Conservation (phyloP, 768 basidiomycete genomes). For the Agaricus sinodeliciosus region DNA sequence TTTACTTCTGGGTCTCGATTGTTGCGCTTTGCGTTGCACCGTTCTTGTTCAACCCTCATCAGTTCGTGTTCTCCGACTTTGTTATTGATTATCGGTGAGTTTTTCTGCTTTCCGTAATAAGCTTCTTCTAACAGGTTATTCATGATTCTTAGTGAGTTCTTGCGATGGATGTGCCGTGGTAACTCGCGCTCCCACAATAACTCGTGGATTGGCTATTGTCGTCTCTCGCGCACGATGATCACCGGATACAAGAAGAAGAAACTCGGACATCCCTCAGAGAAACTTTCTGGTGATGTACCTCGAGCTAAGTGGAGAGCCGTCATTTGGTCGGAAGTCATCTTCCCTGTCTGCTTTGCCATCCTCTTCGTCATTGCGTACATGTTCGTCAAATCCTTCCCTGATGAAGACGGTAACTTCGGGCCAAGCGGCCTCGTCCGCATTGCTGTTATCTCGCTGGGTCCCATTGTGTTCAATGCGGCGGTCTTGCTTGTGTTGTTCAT, state of each 20-base stretch:
- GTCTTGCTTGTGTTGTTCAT: conserved; percentile 85
- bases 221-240: conserved; percentile 95
- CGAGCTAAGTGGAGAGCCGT: conserved; percentile 91
- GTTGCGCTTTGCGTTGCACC: conserved; percentile 89
- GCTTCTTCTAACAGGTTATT: conserved; percentile 5
- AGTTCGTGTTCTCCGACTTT: conserved; percentile 96
- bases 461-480: conserved; percentile 93
- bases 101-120: neutral
- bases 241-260: conserved; percentile 99
- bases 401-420: conserved; percentile 48
- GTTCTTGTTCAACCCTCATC: conserved; percentile 99
- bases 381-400: conserved; percentile 87
- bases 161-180: conserved; percentile 98
- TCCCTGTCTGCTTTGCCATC: conserved; percentile 79
- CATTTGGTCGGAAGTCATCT: conserved; percentile 79
- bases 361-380: conserved; percentile 87
- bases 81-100: conserved; percentile 88
- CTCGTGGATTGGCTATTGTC: conserved; percentile 99
- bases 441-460: conserved; percentile 87
- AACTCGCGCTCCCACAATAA: conserved; percentile 97
- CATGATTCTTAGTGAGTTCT: conserved; percentile 66
- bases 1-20: conserved; percentile 98
- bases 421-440: conserved; percentile 90
- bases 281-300: conserved; percentile 91
- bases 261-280: conserved; percentile 95